Percentiles rank a stretch among this genome's conserved stretches.
Evolutionary conservation across 2,329 filamentous ascomycete species (phyloP).

Genomic region (Phialophora expanda): DNA sequence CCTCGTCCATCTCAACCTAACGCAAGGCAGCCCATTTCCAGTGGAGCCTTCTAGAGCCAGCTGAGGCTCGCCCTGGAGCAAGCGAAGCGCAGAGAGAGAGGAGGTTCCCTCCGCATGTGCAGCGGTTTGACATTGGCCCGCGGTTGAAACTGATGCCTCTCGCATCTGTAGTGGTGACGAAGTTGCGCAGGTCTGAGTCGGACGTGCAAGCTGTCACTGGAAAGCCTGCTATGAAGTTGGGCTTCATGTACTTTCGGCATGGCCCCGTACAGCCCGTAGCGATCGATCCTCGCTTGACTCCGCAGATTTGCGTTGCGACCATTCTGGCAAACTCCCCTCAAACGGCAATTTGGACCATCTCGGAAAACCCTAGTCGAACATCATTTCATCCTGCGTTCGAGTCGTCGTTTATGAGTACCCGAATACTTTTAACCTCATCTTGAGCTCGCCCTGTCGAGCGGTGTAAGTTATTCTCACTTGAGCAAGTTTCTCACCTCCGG

Average conservation of each 20-base stretch:
- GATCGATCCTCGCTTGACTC: background rate
- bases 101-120: too few species aligned
- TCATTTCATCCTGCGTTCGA: background rate
- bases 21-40: background rate
- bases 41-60: background rate
- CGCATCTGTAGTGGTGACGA: background rate
- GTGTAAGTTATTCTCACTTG: background rate
- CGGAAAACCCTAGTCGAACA: background rate
- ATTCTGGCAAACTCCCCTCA: background rate
- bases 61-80: background rate
- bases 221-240: background rate
- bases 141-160: background rate
- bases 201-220: background rate
- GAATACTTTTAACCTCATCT: background rate
- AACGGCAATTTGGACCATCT: background rate
- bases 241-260: background rate
- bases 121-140: background rate
- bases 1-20: background rate
- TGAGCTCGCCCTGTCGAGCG: background rate
- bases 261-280: background rate
- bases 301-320: background rate
- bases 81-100: background rate
- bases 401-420: background rate
- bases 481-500: background rate
- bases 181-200: background rate